Evolutionary conservation across 345 rosid genomes (phyloP), one percentile per base, ranked within the genome.

Genomic region (Melaleuca alternifolia): DNA sequence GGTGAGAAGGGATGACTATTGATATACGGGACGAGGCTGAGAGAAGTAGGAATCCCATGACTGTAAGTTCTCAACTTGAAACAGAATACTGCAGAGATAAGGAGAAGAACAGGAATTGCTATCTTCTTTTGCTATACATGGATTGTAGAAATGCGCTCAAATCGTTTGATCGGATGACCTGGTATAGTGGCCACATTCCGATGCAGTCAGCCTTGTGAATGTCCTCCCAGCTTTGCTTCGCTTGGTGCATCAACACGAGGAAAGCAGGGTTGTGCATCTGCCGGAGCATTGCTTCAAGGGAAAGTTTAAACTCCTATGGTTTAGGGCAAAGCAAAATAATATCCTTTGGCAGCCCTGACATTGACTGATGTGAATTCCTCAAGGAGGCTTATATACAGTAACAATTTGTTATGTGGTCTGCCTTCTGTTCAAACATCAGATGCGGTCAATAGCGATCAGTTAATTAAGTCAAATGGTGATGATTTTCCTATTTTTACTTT

Each of bases 241-340:
- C n/a, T n/a, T n/a, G n/a, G n/a, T n/a, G n/a, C n/a, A n/a, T n/a
- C n/a, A n/a, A n/a, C n/a, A n/a, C n/a, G n/a, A n/a, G n/a, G n/a
- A n/a, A n/a, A n/a, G n/a, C n/a, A n/a, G n/a, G n/a, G n/a, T n/a
- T n/a, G n/a, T n/a, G n/a, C n/a, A n/a, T n/a, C n/a, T n/a, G n/a
- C n/a, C n/a, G n/a, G n/a, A n/a, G n/a, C n/a, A n/a, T n/a, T n/a
- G n/a, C n/a, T n/a, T n/a, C n/a, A n/a, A n/a, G n/a, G n/a, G n/a
- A n/a, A n/a, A n/a, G n/a, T n/a, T n/a, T n/a, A n/a, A n/a, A 89
- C 83, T 88, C 92, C 52, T 93, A 81, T 89, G 89, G 54, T 85
- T 91, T 89, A 85, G 93, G 96, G 50, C 93, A 93, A 88, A 91
- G 94, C 88, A 91, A 93, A 62, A 94, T 94, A 15, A 94, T 94